Percentiles rank a stretch among this genome's conserved stretches.
phyloP scores from a whole-genome alignment of 495 filamentous ascomycete species.

The Chlorociboria aeruginascens region DNA sequence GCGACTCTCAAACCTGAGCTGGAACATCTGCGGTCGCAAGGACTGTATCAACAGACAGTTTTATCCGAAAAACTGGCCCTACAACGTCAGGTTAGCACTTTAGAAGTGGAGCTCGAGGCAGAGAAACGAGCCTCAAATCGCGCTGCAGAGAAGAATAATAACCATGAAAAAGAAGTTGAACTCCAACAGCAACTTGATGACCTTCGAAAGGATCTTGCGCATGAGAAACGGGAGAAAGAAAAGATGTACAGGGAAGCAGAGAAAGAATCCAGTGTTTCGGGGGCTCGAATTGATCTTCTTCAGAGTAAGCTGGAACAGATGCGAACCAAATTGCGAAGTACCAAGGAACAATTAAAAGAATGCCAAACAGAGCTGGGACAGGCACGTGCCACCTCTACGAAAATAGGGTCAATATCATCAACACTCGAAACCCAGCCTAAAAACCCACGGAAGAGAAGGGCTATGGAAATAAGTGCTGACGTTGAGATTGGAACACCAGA shows the following conservation, averaged over 20 bases:
- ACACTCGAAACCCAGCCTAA: slow-evolving; percentile 13
- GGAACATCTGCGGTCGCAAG: slow-evolving; percentile 64
- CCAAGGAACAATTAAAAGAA: slow-evolving; percentile 59
- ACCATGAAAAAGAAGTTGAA: slow-evolving; percentile 35
- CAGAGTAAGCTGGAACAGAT: slow-evolving; percentile 59
- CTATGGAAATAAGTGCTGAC: slow-evolving; percentile 29
- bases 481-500: slow-evolving; percentile 56
- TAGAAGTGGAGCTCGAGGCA: slow-evolving; percentile 70
- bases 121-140: slow-evolving; percentile 60
- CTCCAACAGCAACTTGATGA: slow-evolving; percentile 32
- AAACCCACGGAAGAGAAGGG: slow-evolving; percentile 36
- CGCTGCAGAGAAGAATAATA: slow-evolving; percentile 24
- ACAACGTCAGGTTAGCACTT: slow-evolving; percentile 56
- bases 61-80: slow-evolving; percentile 65
- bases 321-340: slow-evolving; percentile 49
- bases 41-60: slow-evolving; percentile 47
- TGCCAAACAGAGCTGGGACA: slow-evolving; percentile 33
- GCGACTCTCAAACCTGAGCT: slow-evolving; percentile 60
- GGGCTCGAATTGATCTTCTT: slow-evolving; percentile 41
- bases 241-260: slow-evolving; percentile 14
- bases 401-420: slow-evolving; percentile 3
- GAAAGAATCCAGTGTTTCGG: slow-evolving; percentile 30
- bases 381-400: slow-evolving; percentile 14
- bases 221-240: slow-evolving; percentile 32
- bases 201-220: slow-evolving; percentile 36